Evolutionary conservation across 2,329 filamentous ascomycete species (phyloP).

Genomic region (Myrmaecium sp.): DNA sequence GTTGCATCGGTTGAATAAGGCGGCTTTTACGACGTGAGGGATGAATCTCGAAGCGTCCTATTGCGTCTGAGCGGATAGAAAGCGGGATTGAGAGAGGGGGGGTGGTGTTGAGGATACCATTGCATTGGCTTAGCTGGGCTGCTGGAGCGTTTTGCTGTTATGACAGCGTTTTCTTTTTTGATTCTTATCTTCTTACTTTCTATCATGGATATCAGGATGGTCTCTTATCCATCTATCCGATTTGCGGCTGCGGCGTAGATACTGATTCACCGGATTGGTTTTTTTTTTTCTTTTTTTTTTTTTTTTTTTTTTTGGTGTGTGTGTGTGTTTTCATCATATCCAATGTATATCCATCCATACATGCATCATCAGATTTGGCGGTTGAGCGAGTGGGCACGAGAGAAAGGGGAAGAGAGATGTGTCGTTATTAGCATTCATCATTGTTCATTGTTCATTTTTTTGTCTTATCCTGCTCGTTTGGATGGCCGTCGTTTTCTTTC

Average conservation of each 20-base stretch:
- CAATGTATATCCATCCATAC: too few relatives aligned
- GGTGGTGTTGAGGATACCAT: background rate
- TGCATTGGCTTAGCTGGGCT: too few relatives aligned
- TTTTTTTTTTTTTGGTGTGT: too few relatives aligned
- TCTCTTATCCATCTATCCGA: background rate
- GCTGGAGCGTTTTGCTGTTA: too few relatives aligned
- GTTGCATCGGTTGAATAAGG: slow-evolving; percentile 4
- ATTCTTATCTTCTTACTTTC: slow-evolving; percentile 1
- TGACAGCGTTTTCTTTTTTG: background rate
- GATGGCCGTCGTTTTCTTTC: too few relatives aligned
- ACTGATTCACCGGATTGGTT: slow-evolving; percentile 1
- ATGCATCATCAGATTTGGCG: too few relatives aligned
- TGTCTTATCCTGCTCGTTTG: too few relatives aligned
- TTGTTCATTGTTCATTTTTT: too few relatives aligned
- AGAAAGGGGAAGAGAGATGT: too few relatives aligned
- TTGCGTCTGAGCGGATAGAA: background rate
- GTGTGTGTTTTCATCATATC: too few relatives aligned
- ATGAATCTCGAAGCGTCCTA: slow-evolving; percentile 2
- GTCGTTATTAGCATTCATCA: too few relatives aligned
- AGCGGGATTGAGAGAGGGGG: background rate
- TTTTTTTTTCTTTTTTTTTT: background rate
- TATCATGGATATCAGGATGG: slow-evolving; percentile 1
- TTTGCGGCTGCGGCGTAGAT: background rate
- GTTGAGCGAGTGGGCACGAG: too few relatives aligned
- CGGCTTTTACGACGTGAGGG: slow-evolving; percentile 4